These are phyloP conservation scores for Panus rudis DNA, from an alignment of 768 basidiomycete species.

Conservation along the genomic window DNA sequence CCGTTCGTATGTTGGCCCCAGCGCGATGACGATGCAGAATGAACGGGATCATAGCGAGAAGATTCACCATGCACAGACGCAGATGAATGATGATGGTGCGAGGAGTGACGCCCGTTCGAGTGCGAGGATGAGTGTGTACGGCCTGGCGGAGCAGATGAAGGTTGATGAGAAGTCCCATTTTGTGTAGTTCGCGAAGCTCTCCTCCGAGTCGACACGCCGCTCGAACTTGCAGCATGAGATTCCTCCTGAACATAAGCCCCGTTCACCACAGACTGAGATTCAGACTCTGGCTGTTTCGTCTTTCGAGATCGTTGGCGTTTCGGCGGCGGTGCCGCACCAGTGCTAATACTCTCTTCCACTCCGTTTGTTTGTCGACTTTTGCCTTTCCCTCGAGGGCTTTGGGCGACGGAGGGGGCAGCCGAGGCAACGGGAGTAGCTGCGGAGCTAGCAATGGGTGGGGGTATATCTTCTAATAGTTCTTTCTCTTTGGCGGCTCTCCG, in stretches of 20 bases:
- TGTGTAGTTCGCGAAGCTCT: no score
- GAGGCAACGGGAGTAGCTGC: slow-evolving; percentile 1
- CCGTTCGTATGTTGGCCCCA: not conserved
- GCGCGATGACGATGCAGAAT: no score
- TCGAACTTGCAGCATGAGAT: no score
- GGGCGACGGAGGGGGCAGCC: not conserved
- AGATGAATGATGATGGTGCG: not conserved
- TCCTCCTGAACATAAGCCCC: not conserved
- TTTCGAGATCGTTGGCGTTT: not conserved
- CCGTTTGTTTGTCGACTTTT: not conserved
- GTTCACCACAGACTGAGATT: not conserved
- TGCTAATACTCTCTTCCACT: not conserved
- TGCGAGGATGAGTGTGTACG: not conserved
- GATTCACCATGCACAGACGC: not conserved
- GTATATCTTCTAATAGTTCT: slow-evolving; percentile 42
- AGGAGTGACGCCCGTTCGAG: not conserved
- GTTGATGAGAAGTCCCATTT: no score
- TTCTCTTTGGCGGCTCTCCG: slow-evolving; percentile 46
- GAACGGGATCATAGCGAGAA: no score
- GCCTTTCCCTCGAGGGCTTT: not conserved
- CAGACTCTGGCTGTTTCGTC: not conserved
- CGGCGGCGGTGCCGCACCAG: not conserved
- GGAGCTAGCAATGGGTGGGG: not conserved
- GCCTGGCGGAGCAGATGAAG: no score
- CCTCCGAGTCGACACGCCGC: no score